Conservation (phyloP, 2,329 filamentous ascomycete genomes). For the Chaetomiaceae sp. region DNA sequence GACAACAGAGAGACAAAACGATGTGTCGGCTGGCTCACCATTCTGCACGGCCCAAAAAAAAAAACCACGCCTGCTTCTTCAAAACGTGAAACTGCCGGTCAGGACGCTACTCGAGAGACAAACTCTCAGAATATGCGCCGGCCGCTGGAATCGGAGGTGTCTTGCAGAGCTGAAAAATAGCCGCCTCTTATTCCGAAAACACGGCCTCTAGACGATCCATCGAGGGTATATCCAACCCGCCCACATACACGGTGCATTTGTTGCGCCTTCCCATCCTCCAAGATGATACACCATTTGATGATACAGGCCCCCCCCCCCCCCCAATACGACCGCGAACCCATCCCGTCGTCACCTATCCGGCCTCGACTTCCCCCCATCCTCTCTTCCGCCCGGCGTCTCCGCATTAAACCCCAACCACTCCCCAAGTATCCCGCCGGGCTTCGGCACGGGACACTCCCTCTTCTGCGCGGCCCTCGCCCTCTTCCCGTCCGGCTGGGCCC, state of each 20-base stretch:
- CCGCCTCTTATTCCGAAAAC: neutral
- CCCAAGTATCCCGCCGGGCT: slow-evolving; percentile 64
- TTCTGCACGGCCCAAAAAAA: too few species aligned
- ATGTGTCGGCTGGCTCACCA: too few species aligned
- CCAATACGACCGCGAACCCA: too few species aligned
- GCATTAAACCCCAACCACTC: slow-evolving; percentile 57
- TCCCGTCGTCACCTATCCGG: slow-evolving; percentile 5
- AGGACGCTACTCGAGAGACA: too few species aligned
- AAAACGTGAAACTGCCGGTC: too few species aligned
- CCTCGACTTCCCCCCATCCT: neutral
- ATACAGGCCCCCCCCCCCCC: neutral
- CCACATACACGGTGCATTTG: neutral
- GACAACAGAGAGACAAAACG: too few species aligned
- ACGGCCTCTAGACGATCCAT: neutral
- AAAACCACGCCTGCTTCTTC: too few species aligned
- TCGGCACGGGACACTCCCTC: slow-evolving; percentile 87
- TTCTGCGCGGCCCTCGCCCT: slow-evolving; percentile 42
- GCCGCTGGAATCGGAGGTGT: neutral
- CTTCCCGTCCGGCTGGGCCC: slow-evolving; percentile 30
- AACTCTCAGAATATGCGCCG: too few species aligned
- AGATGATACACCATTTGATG: too few species aligned
- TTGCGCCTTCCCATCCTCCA: neutral
- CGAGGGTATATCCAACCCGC: slow-evolving; percentile 4
- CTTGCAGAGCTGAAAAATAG: neutral
- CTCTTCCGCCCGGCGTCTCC: neutral